Base-by-base conservation (phyloP, 371 early-diverging fungal species). In the Sporodiniella umbellata region DNA sequence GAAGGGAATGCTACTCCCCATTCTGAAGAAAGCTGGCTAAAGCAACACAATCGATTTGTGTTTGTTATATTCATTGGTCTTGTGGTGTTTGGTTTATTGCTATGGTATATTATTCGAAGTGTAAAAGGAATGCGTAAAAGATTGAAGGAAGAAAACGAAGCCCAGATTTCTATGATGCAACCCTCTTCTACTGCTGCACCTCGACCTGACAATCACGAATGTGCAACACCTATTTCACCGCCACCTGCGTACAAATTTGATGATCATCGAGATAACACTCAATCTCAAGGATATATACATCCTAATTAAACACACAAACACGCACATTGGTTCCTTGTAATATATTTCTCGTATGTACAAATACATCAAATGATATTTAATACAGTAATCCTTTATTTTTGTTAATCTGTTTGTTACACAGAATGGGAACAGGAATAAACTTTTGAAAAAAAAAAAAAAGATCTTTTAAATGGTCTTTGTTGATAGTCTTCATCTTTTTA, bases 81-180 rank as follows among this genome's bases (percentile, higher is more conserved):
- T 2, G 3, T 58, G 11, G 24, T 58, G 3, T 1, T 51, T 22
- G 48, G 39, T 30, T 28, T 63, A 14, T 42, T 63, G 30, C 45
- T 58, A 18, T 63, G 64, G 64, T 63, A 63, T 48, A 55, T 63
- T 26, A 33, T 45, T 17, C 42, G 46, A 24, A 63, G 64, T 45
- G 38, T 63, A 14, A 58, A 63, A 30, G 64, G 56, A 19, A 63
- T 63, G 64, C 58, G 64, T n/a, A 63, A 54, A 42, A 54, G 59
- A 52, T 22, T 63, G n/a, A 54, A 48, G 24, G 23, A 48, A 45
- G 64, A 63, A 21, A 63, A 63, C 23, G 40, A 58, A 25, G 56
- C 51, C 8, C 64, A 63, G 14, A 35, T 63, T 37, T 54, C 53
- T 18, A 58, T 63, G 59, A 54, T 63, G 45, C 58, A 63, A 22